phyloP scores from a whole-genome alignment of 768 basidiomycete genomes.

The Panaeolus cyanescens region DNA sequence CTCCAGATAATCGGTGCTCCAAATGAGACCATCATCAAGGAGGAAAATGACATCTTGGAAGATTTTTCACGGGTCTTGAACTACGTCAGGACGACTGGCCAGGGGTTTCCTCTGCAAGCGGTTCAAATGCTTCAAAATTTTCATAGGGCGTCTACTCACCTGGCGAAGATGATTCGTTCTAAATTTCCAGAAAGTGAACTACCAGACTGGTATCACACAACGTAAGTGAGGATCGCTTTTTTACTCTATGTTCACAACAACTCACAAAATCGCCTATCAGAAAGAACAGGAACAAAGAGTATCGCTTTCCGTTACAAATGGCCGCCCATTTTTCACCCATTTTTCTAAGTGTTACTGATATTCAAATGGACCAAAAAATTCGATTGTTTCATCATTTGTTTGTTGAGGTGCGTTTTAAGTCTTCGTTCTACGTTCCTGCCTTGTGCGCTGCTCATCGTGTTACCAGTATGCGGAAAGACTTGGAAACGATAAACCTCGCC shows the following conservation, averaged over 20 bases:
- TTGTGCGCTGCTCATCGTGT: not conserved
- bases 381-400: no score
- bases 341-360: no score
- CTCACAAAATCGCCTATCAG: not conserved
- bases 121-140: not conserved
- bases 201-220: not conserved
- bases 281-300: not conserved
- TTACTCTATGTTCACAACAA: not conserved
- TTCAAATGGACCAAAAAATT: no score
- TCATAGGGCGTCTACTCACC: not conserved
- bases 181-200: not conserved
- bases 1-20: no score
- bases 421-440: not conserved
- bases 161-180: not conserved
- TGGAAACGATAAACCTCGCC: not conserved
- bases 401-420: not conserved
- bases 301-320: not conserved
- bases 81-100: not conserved
- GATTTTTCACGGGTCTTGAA: not conserved
- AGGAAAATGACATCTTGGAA: not conserved
- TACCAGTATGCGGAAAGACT: not conserved
- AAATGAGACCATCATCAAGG: not conserved
- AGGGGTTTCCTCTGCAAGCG: not conserved
- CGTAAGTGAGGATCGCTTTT: not conserved
- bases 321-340: no score